phyloP scores from a whole-genome alignment of 345 rosid genomes.

The Citrus trifoliata region DNA sequence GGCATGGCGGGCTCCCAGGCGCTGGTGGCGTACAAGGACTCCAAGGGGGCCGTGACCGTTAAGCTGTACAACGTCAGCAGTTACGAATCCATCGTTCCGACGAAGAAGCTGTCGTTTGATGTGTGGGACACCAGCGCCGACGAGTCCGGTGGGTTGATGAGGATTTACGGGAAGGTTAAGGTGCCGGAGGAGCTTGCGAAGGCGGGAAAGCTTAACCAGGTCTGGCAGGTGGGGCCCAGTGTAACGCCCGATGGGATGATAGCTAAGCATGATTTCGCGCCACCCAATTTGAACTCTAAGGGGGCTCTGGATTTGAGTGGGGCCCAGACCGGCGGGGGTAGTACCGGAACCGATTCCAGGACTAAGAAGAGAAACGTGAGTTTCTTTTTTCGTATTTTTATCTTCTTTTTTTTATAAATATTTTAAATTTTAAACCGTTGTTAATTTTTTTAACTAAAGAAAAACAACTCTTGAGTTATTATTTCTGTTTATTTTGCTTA shows the following conservation, averaged over 20 bases:
- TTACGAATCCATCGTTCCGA: slow-evolving; percentile 22
- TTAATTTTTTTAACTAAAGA: no score
- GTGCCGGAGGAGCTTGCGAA: slow-evolving; percentile 52
- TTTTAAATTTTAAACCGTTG: neutral
- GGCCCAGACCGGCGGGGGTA: slow-evolving; percentile 8
- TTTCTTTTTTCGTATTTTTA: neutral
- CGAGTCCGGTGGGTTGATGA: slow-evolving; percentile 37
- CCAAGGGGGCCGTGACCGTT: slow-evolving; percentile 33
- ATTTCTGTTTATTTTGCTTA: no score
- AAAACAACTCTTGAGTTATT: neutral
- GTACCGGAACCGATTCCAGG: slow-evolving; percentile 28
- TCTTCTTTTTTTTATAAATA: neutral
- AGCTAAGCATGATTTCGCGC: slow-evolving; percentile 28
- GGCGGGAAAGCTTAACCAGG: slow-evolving; percentile 56
- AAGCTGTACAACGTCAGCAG: slow-evolving; percentile 42
- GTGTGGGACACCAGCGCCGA: slow-evolving; percentile 70
- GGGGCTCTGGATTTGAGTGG: slow-evolving; percentile 36
- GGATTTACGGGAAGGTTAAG: slow-evolving; percentile 57
- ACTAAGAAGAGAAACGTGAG: slow-evolving; percentile 56
- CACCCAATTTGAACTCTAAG: slow-evolving; percentile 32
- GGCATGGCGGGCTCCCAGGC: slow-evolving; percentile 79
- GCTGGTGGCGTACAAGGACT: slow-evolving; percentile 44
- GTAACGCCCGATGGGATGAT: slow-evolving; percentile 17
- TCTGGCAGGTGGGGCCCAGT: slow-evolving; percentile 80
- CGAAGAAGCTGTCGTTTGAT: slow-evolving; percentile 47